Evolutionary conservation across 2,329 filamentous ascomycete species (phyloP), one percentile per base, ranked within the genome.

Genomic region (Stenocarpella maydis): DNA sequence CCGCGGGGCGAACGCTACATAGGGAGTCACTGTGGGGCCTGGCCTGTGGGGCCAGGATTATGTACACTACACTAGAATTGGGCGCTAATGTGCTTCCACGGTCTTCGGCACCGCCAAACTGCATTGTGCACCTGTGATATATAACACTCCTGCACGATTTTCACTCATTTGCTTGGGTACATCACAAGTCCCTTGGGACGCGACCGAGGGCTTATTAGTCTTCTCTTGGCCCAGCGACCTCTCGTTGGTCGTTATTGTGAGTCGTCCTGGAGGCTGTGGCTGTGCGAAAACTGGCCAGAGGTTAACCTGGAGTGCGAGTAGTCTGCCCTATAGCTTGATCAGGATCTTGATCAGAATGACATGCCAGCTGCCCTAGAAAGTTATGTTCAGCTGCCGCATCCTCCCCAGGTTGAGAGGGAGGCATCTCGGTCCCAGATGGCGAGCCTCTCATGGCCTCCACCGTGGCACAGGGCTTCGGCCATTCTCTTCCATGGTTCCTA

Each of bases 1-100:
- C 52, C 64, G 47, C 54, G 64, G 68, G 68, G 68, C 52, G 53
- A 60, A 34, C 52, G 64, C 64, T 67, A n/a, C n/a, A n/a, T n/a
- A 67, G 53, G 52, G 64, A 58, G 50, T 58, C 52, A 67, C 21
- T 39, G 39, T 39, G 64, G 64, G n/a, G 41, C 24, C 52, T 39
- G 41, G 28, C 12, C 10, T 47, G 64, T 55, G 64, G 50, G 64
- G 45, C 52, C 52, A 15, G 43, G 34, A 47, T 34, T 34, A 34
- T n/a, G 31, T 4, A 9, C 31, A 14, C n/a, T n/a, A n/a, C n/a
- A n/a, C n/a, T 37, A 39, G 49, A 34, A 28, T 24, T 10, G 41
- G 58, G 58, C 58, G 37, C 58, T 61, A 61, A 34, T 41, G 28
- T 41, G n/a, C 39, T 21, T 67, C 49, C 43, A 45, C 19, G 41